A percentile compares a stretch with the other conserved stretches of the same genome.
phyloP scores from a whole-genome alignment of 306 rosid species.

The Mucuna pruriens region DNA sequence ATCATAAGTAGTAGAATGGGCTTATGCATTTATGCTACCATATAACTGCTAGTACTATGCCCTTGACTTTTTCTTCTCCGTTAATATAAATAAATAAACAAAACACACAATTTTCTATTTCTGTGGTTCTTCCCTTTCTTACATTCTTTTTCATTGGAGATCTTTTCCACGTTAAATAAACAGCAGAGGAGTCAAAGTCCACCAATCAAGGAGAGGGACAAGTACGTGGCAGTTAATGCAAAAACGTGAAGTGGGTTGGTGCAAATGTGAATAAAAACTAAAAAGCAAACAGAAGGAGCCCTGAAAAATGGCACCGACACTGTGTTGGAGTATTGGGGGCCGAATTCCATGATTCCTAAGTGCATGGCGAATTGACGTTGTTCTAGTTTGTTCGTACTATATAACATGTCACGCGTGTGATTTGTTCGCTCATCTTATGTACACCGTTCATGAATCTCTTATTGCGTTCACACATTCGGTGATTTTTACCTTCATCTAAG shows the following conservation, averaged over 20 bases:
- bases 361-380: slow-evolving; percentile 35
- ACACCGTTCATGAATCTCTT: not conserved
- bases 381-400: not conserved
- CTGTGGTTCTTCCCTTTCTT: not conserved
- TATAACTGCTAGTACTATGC: slow-evolving; percentile 25
- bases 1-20: not conserved
- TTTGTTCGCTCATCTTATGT: not conserved
- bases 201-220: not conserved
- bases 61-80: slow-evolving; percentile 44
- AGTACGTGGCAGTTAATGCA: slow-evolving; percentile 47
- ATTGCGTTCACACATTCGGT: slow-evolving; percentile 1
- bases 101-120: not conserved
- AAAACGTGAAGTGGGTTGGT: slow-evolving; percentile 47
- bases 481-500: not conserved
- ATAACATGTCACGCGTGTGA: not conserved
- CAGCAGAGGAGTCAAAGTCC: slow-evolving; percentile 35
- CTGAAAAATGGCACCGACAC: slow-evolving; percentile 49
- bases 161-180: slow-evolving; percentile 24
- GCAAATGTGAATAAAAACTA: slow-evolving; percentile 10
- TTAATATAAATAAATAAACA: not conserved
- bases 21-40: slow-evolving; percentile 41
- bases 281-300: slow-evolving; percentile 24
- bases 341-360: slow-evolving; percentile 4
- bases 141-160: not conserved
- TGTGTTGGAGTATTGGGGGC: not conserved